phyloP scores from a whole-genome alignment of 1,284 basidiomycete genomes.

The Sporisorium scitamineum region DNA sequence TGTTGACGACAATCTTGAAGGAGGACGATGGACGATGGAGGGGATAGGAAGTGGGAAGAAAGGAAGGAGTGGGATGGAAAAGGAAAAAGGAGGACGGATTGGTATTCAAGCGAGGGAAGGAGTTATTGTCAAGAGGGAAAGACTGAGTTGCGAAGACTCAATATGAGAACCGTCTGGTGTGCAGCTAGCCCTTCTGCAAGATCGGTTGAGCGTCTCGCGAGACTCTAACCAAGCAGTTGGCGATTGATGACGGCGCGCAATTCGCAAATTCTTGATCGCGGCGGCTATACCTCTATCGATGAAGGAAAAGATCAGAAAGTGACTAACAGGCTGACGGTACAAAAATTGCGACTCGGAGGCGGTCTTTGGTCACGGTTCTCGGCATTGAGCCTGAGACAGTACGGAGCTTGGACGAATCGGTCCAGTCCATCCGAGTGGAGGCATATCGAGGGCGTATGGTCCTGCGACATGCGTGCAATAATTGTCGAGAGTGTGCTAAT shows the following conservation, averaged over 20 bases:
- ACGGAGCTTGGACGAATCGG: not conserved
- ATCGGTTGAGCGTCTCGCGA: not conserved
- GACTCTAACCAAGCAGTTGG: not conserved
- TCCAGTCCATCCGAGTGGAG: not conserved
- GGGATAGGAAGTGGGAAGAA: conserved; percentile 7
- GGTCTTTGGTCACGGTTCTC: not conserved
- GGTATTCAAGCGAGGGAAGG: not conserved
- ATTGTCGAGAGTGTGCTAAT: not conserved
- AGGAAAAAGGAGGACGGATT: not conserved
- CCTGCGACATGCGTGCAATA: not conserved
- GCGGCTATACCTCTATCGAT: not conserved
- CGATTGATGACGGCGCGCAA: not conserved
- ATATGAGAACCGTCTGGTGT: not conserved
- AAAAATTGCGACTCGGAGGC: not conserved
- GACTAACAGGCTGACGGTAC: not conserved
- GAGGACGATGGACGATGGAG: not conserved
- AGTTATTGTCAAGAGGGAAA: not conserved
- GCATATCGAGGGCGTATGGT: not conserved
- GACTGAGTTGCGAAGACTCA: not conserved
- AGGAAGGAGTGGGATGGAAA: not conserved
- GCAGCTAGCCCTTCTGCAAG: not conserved
- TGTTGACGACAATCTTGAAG: conserved; percentile 2
- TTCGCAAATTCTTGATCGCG: not conserved
- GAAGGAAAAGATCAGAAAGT: not conserved
- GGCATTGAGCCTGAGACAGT: conserved; percentile 3